Base-by-base conservation (phyloP, 176 grass and related monocot species). In the Hsuehochloa calcarea region DNA sequence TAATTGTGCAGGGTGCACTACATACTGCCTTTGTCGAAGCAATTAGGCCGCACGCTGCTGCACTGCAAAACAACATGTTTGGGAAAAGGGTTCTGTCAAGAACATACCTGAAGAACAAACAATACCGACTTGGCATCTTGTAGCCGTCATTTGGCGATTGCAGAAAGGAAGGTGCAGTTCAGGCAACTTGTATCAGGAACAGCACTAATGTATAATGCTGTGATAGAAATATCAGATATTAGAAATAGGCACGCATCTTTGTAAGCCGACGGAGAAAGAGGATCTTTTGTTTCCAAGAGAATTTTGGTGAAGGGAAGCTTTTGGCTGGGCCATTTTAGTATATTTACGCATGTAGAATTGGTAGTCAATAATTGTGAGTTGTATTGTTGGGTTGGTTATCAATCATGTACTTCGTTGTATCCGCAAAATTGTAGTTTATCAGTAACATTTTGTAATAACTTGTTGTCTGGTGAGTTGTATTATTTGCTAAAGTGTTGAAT, bases 51-150 rank as follows among this genome's bases (percentile, higher is more conserved):
- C 78, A 92, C 11, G 44, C 73, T 91, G 61, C 83, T 29, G 25
- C 54, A 38, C 66, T 97, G 39, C 84, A 77, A 70, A 87, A 35
- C 61, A 83, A 74, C 70, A 90, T 90, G 55, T 94, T 71, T 80
- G 92, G 90, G 67, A 94, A 83, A 74, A 97, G 52, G 87, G 92
- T 94, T 91, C 70, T 97, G 39, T 77, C 84, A 38, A 87, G 13
- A 81, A 89, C 87, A 26, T 80, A 86, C 70, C 70, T 96, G 84
- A 96, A 89, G 89, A 91, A 89, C 52, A 93, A 77, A 54, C 88
- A 92, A 68, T 58, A 72, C 54, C 19, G 56, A 37, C 37, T 49
- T 76, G 75, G 60, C 60, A 74, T 82, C 26, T 85, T 43, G 13
- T 72, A 83, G 80, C 8, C 20, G 20, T 38, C 65, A 43, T 26